A percentile compares a stretch with the other conserved stretches of the same genome.
These are phyloP conservation scores for Ustanciosporium gigantosporum DNA, from an alignment of 1,284 basidiomycete genomes.

Conservation along the genomic window DNA sequence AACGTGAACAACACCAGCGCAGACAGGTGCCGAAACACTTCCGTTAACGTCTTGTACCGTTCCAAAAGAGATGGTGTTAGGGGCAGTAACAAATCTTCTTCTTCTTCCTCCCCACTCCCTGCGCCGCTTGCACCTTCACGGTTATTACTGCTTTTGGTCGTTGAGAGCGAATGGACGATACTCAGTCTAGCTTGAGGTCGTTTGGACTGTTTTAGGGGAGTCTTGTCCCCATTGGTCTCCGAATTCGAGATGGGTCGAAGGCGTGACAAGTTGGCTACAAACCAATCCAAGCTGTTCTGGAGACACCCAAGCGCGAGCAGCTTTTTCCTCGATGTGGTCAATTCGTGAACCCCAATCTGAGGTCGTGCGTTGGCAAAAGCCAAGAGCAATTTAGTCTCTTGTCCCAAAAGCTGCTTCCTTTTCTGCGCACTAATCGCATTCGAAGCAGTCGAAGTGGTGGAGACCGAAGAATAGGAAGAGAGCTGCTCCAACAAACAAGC, in stretches of 20 bases:
- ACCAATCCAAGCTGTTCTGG: slow-evolving; percentile 71
- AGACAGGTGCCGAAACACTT: slow-evolving; percentile 85
- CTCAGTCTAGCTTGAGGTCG: slow-evolving; percentile 30
- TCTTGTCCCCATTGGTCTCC: not conserved
- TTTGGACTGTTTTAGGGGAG: slow-evolving; percentile 1
- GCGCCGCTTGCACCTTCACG: not conserved
- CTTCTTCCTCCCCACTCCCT: not conserved
- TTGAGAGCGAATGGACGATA: slow-evolving; percentile 10
- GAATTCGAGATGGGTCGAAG: slow-evolving; percentile 37
- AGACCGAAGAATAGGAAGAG: slow-evolving; percentile 24
- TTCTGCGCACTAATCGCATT: slow-evolving; percentile 2
- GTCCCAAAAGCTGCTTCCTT: slow-evolving; percentile 23
- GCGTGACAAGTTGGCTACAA: slow-evolving; percentile 35
- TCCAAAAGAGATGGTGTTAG: slow-evolving; percentile 25
- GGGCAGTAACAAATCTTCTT: slow-evolving; percentile 37
- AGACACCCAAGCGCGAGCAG: slow-evolving; percentile 77
- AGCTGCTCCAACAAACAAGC: slow-evolving; percentile 71
- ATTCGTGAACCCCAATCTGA: slow-evolving; percentile 62
- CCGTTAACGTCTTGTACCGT: slow-evolving; percentile 73
- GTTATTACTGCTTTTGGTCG: not conserved
- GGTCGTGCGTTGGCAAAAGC: slow-evolving; percentile 9
- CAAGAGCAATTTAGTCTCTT: slow-evolving; percentile 38
- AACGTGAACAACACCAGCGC: slow-evolving; percentile 85
- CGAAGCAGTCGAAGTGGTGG: no score
- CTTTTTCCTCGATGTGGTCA: slow-evolving; percentile 77